phyloP scores from a whole-genome alignment of 83 land plant genomes.

The Picea abies region DNA sequence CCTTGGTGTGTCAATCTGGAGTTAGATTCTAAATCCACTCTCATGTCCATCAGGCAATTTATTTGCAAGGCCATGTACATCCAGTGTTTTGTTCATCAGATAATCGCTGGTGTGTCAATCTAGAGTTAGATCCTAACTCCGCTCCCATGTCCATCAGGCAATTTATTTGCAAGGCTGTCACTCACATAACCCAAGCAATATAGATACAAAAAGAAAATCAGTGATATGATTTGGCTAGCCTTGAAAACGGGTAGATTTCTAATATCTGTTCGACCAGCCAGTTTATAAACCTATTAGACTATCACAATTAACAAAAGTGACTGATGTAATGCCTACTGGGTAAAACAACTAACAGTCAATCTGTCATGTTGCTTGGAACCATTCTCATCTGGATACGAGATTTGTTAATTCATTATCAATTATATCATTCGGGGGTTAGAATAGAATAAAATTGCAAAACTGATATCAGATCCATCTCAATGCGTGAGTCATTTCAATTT shows the following conservation, averaged over 20 bases:
- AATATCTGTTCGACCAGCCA: background rate
- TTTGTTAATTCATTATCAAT: background rate
- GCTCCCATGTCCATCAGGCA: background rate
- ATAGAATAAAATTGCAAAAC: background rate
- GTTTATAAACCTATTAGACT: background rate
- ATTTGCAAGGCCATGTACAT: no score
- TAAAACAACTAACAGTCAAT: background rate
- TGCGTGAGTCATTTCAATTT: background rate
- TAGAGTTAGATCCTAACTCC: no score
- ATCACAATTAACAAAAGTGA: constrained; percentile 1
- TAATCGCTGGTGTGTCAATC: no score
- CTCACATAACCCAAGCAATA: background rate
- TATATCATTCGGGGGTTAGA: background rate
- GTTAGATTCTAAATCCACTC: no score
- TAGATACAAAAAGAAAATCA: background rate
- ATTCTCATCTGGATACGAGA: background rate
- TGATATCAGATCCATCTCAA: background rate
- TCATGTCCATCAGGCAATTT: no score
- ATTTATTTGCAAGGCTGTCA: background rate
- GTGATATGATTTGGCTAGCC: background rate
- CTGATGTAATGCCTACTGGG: background rate
- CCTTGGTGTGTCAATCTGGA: no score
- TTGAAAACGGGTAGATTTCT: background rate
- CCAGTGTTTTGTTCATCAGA: no score
- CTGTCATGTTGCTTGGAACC: background rate